Evolutionary conservation across 2,329 filamentous ascomycete genomes (phyloP).

Genomic region (Trichothecium sympodiale): DNA sequence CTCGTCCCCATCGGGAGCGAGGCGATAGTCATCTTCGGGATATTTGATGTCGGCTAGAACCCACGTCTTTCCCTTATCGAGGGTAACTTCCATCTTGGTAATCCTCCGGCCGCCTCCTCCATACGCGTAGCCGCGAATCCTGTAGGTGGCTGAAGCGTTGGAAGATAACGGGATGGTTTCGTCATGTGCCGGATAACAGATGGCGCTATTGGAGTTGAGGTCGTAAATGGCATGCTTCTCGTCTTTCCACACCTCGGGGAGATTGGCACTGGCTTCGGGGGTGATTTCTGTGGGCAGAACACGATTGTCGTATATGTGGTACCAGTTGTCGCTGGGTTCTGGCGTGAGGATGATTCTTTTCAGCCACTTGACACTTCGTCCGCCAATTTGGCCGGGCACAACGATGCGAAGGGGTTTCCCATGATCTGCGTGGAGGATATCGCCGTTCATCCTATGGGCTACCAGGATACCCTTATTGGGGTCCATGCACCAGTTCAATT

Average conservation of each 20-base stretch:
- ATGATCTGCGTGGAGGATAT: constrained; percentile 69
- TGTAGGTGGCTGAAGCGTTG: constrained; percentile 43
- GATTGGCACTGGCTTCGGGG: constrained; percentile 65
- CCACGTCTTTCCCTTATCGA: constrained; percentile 79
- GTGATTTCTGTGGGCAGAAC: constrained; percentile 80
- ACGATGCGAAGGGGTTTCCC: constrained; percentile 74
- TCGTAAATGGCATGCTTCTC: constrained; percentile 91
- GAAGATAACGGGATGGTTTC: constrained; percentile 45
- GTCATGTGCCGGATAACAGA: constrained; percentile 68
- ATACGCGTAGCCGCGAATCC: constrained; percentile 73
- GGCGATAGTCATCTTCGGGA: constrained; percentile 73
- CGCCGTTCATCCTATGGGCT: constrained; percentile 85
- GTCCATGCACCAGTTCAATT: constrained; percentile 81
- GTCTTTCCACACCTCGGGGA: constrained; percentile 73
- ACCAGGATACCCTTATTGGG: constrained; percentile 75
- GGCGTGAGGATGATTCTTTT: constrained; percentile 70
- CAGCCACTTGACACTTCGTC: constrained; percentile 87
- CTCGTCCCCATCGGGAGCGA: constrained; percentile 42
- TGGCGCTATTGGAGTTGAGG: constrained; percentile 76
- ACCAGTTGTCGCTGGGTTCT: constrained; percentile 82
- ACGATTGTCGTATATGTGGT: constrained; percentile 88
- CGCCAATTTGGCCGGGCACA: constrained; percentile 85
- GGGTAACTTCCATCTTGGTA: constrained; percentile 70
- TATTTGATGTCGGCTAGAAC: constrained; percentile 66
- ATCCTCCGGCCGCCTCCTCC: constrained; percentile 76